These are phyloP conservation scores for Heracleum sosnowskyi DNA, from an alignment of 129 eudicot species.

Conservation along the genomic window DNA sequence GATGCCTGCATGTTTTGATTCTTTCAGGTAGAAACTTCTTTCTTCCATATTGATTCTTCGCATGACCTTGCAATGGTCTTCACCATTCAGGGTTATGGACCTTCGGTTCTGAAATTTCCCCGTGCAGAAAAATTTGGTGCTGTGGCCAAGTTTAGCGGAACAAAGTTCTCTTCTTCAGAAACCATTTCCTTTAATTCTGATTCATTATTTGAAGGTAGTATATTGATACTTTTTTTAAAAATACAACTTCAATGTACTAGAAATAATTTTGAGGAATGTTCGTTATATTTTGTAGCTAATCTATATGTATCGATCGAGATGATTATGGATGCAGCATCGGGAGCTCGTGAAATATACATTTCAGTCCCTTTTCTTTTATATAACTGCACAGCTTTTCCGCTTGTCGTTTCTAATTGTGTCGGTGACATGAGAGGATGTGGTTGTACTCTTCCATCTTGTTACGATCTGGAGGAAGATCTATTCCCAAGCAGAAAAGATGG, in stretches of 20 bases:
- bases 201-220: constrained; percentile 38
- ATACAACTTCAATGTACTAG: background rate
- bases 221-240: background rate
- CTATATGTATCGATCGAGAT: constrained; percentile 70
- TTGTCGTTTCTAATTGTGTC: constrained; percentile 44
- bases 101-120: constrained; percentile 70
- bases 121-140: constrained; percentile 78
- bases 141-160: constrained; percentile 74
- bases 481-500: constrained; percentile 53
- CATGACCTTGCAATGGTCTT: constrained; percentile 70
- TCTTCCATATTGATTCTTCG: constrained; percentile 84
- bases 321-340: constrained; percentile 84
- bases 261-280: constrained; percentile 11
- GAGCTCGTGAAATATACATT: constrained; percentile 85
- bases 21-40: constrained; percentile 79
- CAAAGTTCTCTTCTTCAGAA: constrained; percentile 69
- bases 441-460: constrained; percentile 68
- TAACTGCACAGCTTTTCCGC: constrained; percentile 83
- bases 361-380: constrained; percentile 75
- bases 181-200: constrained; percentile 50
- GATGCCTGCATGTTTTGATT: background rate
- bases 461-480: constrained; percentile 49
- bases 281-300: constrained; percentile 40
- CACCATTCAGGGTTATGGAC: constrained; percentile 48
- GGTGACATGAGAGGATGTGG: constrained; percentile 42